Evolutionary conservation across 1,139 yeast genomes (phyloP), one percentile per base, ranked within the genome.

Genomic region (Nakaseomyces nivariensis): DNA sequence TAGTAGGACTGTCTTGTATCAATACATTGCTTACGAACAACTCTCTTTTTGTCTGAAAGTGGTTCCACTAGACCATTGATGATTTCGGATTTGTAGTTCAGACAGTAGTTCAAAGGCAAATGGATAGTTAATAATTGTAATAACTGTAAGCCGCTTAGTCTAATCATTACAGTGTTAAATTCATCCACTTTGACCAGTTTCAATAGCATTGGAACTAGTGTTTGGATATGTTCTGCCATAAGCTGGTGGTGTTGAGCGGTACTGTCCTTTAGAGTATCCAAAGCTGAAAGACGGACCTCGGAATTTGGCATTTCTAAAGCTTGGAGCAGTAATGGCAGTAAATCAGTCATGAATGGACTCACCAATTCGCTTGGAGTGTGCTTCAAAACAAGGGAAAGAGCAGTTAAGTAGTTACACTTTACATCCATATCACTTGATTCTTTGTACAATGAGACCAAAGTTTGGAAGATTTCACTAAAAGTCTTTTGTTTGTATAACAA

Each of bases 1-100:
- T 70, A 85, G 56, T 79, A 82, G 2, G 75, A 71, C 63, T 92
- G 97, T 61, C 96, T 78, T 48, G 92, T 79, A 57, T 84, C 87
- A 49, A 85, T 81, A 7, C 90, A 84, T 49, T 79, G 75, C 62
- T 80, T 82, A 59, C 98, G 77, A 2, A 92, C 87, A 5, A 67
- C 69, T 64, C 98, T 77, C 61, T 75, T 82, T 49, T 74, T 77
- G 63, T 92, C 97, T 57, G 86, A 95, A 55, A 92, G 70, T 0
- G 77, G 81, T 1, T 60, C 61, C 1, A 70, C 71, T 48, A 87
- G 69, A 8, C 72, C 73, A 27, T 60, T 66, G 43, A 87, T 71
- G 7, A 86, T 73, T 4, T 64, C 66, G 5, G 66, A 61, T 59
- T 79, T 79, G 60, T 74, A 83, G 5, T 82, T 79, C 29, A 76